phyloP scores from a whole-genome alignment of 805 yeast genomes.

The Yarrowia deformans region DNA sequence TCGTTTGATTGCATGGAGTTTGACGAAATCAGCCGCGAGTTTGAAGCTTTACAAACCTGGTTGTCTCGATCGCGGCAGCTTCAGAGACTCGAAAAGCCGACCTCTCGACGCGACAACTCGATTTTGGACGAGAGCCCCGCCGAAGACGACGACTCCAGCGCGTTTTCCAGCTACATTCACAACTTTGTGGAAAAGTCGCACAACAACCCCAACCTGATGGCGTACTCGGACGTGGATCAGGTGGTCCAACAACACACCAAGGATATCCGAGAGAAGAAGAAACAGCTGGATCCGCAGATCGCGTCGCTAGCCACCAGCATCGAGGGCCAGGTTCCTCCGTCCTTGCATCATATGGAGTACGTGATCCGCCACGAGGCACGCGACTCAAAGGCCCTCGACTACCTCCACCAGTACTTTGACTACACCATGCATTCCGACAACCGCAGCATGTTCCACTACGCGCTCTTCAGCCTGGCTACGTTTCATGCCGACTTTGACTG shows the following conservation, averaged over 20 bases:
- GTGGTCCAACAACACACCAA: conserved; percentile 53
- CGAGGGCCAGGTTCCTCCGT: conserved; percentile 50
- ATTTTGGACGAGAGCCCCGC: not conserved
- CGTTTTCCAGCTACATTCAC: conserved; percentile 24
- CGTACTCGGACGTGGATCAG: conserved; percentile 33
- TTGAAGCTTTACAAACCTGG: conserved; percentile 12
- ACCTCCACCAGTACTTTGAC: conserved; percentile 70
- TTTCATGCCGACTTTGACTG: conserved; percentile 73
- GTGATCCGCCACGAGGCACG: conserved; percentile 63
- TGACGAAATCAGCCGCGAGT: conserved; percentile 50
- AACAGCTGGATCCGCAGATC: conserved; percentile 56
- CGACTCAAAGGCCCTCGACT: conserved; percentile 62
- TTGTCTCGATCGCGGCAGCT: not conserved
- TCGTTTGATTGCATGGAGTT: conserved; percentile 54
- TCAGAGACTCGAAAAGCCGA: not conserved
- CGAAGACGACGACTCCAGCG: conserved; percentile 8
- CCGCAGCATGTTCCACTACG: conserved; percentile 74
- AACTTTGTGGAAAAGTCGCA: conserved; percentile 13
- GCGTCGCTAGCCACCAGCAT: conserved; percentile 53
- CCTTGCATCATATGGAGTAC: conserved; percentile 64
- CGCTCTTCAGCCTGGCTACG: conserved; percentile 73
- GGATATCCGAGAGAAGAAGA: conserved; percentile 57
- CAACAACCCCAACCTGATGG: conserved; percentile 28
- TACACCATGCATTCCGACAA: conserved; percentile 74
- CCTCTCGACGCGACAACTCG: not conserved